Base-by-base conservation (phyloP, 2,329 filamentous ascomycete genomes). In the Talaromyces atroroseus region DNA sequence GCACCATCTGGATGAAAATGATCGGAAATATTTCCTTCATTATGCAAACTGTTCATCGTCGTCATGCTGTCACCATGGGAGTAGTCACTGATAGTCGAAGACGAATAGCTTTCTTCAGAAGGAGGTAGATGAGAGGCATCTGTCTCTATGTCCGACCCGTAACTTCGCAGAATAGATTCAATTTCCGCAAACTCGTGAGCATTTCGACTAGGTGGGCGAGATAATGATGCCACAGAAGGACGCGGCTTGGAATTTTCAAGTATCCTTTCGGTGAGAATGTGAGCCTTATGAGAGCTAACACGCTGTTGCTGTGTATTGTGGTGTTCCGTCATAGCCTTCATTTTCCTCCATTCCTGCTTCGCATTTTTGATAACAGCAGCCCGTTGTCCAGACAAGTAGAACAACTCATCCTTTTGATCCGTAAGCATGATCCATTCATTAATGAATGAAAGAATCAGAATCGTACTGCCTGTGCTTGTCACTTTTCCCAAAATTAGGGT, bases 381-480 rank as follows among this genome's bases (percentile, higher is more conserved):
- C 2, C 47, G 45, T 7, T 53, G 40, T 2, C 16, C 24, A 20
- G 56, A 58, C 10, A 20, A 29, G 8, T 50, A 23, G 21, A 47
- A 46, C 18, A 58, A n/a, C 12, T 26, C 18, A 16, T 46, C 50
- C 23, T 20, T 12, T 10, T 53, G 46, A 32, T 45, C 40, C 5
- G 63, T 64, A 10, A 55, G 50, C 16, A 58, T 55, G 47, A 72
- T 68, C 20, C 62, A 65, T 18, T 61, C 60, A 5, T 73, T 65
- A 5, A 73, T 56, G 26, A 71, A 71, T 0, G 57, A 36, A 23
- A 66, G 60, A 6, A 74, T 57, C n/a, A 44, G 20, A 11, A 20
- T 20, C 42, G 42, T 10, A 11, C 34, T 51, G 32, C 26, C 21
- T 36, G 32, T 34, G 11, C 29, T 12, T 10, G 29, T 34, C 7